Base-by-base conservation (phyloP, 768 basidiomycete species). In the Pleurotus djamor region DNA sequence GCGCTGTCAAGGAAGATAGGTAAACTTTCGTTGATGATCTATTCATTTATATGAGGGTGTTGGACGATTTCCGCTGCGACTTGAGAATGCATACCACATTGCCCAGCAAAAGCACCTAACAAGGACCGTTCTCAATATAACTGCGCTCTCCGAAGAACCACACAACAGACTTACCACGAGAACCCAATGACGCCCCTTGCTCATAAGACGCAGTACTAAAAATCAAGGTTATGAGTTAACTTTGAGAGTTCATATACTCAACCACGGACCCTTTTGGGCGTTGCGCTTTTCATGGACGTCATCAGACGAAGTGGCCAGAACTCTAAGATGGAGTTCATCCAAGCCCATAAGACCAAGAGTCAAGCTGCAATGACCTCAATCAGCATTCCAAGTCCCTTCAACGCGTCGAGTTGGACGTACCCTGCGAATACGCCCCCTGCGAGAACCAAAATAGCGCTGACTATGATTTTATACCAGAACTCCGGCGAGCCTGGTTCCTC, bases 331-430 rank as follows among this genome's bases (percentile, higher is more conserved):
- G 13, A 97, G 82, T 61, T 94, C 92, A 63, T 97, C 94, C 14
- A 96, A 81, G 1, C 95, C 95, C 95, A 96, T 96, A 32, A 97
- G 78, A 0, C 93, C 95, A 33, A 97, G 84, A 0, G 95, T 97
- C 56, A 97, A 75, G 2, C 94, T 94, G 64, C 17, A 56, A 47
- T 54, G 41, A 3, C 21, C 3, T 28, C 21, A 3, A 3, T 28
- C 21, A 28, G 35, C 8, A 14, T 38, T 4, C 3, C 32, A 12
- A 13, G 3, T 28, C 45, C 37, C 16, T 28, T 35, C n/a, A 37
- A 8, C 45, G 17, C 48, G 13, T 48, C 12, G 48, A 43, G 50
- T 36, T 50, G 16, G 4, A 73, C 84, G 52, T 59, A 91, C 95
- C 96, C 96, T 10, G 96, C 92, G 69, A 98, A 97, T 4, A 95